These are phyloP conservation scores for Bipolaris oryzae DNA, from an alignment of 2,329 filamentous ascomycete species.

Conservation along the genomic window DNA sequence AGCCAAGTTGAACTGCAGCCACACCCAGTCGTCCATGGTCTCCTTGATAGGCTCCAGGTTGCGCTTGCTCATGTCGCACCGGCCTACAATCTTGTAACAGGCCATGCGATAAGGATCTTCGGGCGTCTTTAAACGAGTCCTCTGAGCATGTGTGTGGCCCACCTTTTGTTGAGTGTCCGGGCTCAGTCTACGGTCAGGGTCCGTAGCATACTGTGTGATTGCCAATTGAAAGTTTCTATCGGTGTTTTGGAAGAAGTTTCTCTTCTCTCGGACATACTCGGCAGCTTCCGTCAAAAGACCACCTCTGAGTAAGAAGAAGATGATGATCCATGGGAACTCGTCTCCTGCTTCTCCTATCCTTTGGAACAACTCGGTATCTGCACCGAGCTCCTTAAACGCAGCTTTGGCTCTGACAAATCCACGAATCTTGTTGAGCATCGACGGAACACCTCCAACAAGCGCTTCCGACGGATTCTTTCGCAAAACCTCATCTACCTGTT, in stretches of 20 bases:
- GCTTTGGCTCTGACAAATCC: slow-evolving; percentile 86
- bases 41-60: slow-evolving; percentile 64
- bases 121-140: slow-evolving; percentile 80
- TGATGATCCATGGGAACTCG: slow-evolving; percentile 90
- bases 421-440: slow-evolving; percentile 86
- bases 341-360: slow-evolving; percentile 66
- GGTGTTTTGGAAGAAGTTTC: slow-evolving; percentile 84
- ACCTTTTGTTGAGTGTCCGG: slow-evolving; percentile 84
- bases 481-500: slow-evolving; percentile 77
- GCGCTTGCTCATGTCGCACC: slow-evolving; percentile 65
- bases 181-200: slow-evolving; percentile 75
- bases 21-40: slow-evolving; percentile 70
- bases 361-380: slow-evolving; percentile 80
- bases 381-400: slow-evolving; percentile 80
- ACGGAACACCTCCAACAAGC: slow-evolving; percentile 85
- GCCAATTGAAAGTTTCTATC: slow-evolving; percentile 91
- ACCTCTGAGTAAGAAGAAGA: slow-evolving; percentile 88
- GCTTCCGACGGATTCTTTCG: slow-evolving; percentile 86
- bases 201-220: slow-evolving; percentile 80
- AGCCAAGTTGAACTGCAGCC: slow-evolving; percentile 68
- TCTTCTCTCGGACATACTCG: slow-evolving; percentile 82
- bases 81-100: slow-evolving; percentile 96
- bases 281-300: slow-evolving; percentile 85
- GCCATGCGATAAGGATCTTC: slow-evolving; percentile 95
- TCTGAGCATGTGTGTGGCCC: slow-evolving; percentile 86